These are phyloP conservation scores for Aurantiochytrium sp. DNA, from an alignment of 108 stramenopile species.

Conservation along the genomic window DNA sequence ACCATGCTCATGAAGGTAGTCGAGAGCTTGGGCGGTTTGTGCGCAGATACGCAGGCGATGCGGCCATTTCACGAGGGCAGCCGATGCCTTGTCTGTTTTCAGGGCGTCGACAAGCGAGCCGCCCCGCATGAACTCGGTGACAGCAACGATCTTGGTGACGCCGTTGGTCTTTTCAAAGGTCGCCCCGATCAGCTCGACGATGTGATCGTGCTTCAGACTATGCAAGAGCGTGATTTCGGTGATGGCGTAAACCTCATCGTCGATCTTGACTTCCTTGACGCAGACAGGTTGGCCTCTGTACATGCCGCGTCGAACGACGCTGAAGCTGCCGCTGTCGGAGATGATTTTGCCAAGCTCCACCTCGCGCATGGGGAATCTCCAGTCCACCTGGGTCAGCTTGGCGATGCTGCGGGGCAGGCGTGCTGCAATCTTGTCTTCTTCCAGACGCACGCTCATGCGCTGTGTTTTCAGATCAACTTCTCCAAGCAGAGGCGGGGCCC, in stretches of 20 bases:
- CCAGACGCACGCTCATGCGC: neutral
- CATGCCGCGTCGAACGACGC: neutral
- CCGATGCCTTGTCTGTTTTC: neutral
- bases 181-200: neutral
- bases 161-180: neutral
- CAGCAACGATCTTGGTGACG: neutral
- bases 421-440: neutral
- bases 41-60: neutral
- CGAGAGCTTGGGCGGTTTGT: neutral
- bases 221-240: slow-evolving; percentile 5
- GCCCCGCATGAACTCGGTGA: slow-evolving; percentile 20
- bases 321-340: neutral
- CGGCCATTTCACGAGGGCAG: neutral
- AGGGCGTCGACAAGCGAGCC: neutral
- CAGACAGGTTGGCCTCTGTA: neutral
- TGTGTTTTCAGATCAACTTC: neutral
- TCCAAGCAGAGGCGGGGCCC: neutral
- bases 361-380: neutral
- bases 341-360: neutral
- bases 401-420: neutral
- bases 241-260: neutral
- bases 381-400: neutral
- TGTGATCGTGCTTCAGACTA: neutral
- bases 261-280: slow-evolving; percentile 3
- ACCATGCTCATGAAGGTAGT: slow-evolving; percentile 8